phyloP scores from a whole-genome alignment of 2,329 filamentous ascomycete genomes.

The Sarocladium oryzae region DNA sequence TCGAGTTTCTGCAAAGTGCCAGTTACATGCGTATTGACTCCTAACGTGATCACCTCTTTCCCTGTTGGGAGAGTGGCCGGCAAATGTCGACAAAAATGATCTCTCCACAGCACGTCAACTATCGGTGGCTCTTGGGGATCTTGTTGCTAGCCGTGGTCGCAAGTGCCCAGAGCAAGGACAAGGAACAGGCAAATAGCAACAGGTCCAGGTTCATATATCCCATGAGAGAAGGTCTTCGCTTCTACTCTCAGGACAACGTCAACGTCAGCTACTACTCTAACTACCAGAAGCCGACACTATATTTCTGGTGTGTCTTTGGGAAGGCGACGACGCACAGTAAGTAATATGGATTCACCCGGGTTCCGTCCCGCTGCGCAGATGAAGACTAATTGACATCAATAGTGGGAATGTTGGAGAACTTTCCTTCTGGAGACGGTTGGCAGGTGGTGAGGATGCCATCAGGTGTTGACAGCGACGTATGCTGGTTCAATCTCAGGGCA shows the following conservation, averaged over 20 bases:
- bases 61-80: neutral
- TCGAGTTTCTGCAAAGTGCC: neutral
- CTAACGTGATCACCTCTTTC: neutral
- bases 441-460: neutral
- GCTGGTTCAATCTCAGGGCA: neutral
- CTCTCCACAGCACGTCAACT: neutral
- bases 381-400: neutral
- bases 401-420: conserved; percentile 1
- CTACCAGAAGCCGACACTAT: neutral
- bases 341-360: neutral
- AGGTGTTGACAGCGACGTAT: neutral
- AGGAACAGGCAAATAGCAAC: neutral
- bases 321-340: neutral
- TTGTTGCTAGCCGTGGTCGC: neutral
- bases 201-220: neutral
- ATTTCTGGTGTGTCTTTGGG: neutral
- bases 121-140: neutral
- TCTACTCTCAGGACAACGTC: neutral
- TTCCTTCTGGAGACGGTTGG: neutral
- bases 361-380: too few species aligned
- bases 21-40: neutral
- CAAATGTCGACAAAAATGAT: neutral
- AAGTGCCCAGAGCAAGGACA: neutral
- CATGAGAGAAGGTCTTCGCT: neutral
- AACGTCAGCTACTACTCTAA: conserved; percentile 2